Evolutionary conservation across 441 rosid genomes (phyloP).

Genomic region (Gossypium gossypioides): DNA sequence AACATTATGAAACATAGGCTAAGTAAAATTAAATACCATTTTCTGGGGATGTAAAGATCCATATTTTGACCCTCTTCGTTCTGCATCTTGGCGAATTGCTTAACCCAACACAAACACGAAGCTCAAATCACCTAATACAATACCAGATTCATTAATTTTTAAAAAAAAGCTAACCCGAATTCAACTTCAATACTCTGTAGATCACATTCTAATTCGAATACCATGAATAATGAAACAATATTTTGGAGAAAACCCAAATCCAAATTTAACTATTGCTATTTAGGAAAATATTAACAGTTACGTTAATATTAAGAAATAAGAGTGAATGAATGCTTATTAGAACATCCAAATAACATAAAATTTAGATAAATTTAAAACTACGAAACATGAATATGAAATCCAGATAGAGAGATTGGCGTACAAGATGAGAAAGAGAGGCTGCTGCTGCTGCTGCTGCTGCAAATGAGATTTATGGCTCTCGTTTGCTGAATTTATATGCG

Average conservation of each 20-base stretch:
- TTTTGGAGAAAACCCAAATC: background rate
- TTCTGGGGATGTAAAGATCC: constrained; percentile 86
- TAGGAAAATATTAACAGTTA: background rate
- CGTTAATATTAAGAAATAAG: background rate
- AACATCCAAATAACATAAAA: background rate
- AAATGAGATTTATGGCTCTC: background rate
- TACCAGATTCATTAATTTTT: background rate
- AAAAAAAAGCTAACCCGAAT: background rate
- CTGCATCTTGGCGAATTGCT: constrained; percentile 55
- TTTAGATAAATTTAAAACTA: background rate
- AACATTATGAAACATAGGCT: background rate
- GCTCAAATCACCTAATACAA: constrained; percentile 20
- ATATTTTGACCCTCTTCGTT: constrained; percentile 76
- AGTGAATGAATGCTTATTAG: background rate
- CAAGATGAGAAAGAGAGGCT: background rate
- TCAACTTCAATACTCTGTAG: background rate
- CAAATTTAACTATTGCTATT: background rate
- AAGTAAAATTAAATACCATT: constrained; percentile 12
- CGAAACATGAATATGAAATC: background rate
- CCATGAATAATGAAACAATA: background rate
- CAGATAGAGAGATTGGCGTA: background rate
- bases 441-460: background rate
- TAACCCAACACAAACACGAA: background rate
- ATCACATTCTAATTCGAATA: background rate
- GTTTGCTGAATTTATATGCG: background rate